Evolutionary conservation across 129 eudicot species (phyloP).

Genomic region (Flaveria bidentis): DNA sequence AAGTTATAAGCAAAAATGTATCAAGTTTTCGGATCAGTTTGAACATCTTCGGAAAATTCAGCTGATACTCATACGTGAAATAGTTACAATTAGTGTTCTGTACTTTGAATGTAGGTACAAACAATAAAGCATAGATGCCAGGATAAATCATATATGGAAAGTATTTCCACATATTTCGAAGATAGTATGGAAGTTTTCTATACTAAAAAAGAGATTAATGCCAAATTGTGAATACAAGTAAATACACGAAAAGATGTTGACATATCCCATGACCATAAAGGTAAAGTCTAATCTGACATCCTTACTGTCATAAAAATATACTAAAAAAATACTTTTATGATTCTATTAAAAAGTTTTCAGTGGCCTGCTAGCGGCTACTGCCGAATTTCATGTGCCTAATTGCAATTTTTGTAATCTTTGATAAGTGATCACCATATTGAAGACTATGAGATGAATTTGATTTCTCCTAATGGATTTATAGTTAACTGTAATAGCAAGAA

Average conservation of each 20-base stretch:
- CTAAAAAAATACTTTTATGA: too few relatives aligned
- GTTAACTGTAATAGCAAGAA: constrained; percentile 6
- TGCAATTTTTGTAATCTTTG: background rate
- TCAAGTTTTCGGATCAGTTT: background rate
- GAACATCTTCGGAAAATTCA: background rate
- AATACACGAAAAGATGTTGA: background rate
- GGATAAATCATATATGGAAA: background rate
- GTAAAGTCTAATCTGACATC: background rate
- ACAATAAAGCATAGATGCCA: background rate
- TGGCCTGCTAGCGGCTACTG: background rate
- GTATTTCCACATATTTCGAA: background rate
- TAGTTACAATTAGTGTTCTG: background rate
- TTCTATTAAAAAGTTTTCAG: background rate
- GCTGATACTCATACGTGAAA: background rate
- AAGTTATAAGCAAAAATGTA: background rate
- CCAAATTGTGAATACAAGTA: background rate
- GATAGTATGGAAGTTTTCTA: background rate
- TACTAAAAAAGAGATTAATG: background rate
- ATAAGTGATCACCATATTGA: background rate
- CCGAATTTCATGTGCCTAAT: background rate
- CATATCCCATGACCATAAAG: background rate
- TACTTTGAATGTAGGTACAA: background rate
- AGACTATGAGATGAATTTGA: constrained; percentile 7
- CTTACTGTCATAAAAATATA: too few relatives aligned
- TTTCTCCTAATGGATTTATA: background rate